These are phyloP conservation scores for Exophiala sp. DNA, from an alignment of 2,329 filamentous ascomycete genomes.

Conservation along the genomic window DNA sequence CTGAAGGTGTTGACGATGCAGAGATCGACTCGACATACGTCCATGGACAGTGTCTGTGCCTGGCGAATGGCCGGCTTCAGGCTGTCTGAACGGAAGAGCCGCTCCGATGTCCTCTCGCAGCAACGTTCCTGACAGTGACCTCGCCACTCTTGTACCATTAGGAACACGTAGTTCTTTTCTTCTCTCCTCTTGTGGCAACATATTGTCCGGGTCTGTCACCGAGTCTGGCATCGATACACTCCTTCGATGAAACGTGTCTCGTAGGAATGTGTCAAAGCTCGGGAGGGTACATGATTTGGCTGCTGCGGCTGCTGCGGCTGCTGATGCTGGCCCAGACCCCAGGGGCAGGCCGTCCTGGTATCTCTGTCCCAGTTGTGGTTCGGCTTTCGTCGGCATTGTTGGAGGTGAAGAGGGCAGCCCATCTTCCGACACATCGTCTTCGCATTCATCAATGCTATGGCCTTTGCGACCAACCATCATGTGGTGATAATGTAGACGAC, in stretches of 20 bases:
- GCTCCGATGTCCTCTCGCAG: conserved; percentile 1
- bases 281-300: conserved; percentile 9
- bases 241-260: conserved; percentile 17
- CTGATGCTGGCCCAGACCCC: background rate
- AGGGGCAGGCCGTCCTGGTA: background rate
- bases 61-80: background rate
- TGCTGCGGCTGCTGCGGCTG: background rate
- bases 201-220: background rate
- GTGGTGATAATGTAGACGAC: conserved; percentile 81
- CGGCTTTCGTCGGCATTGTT: background rate
- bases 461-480: conserved; percentile 54
- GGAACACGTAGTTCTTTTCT: conserved; percentile 3
- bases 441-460: conserved; percentile 14
- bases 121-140: conserved; percentile 17
- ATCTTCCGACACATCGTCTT: conserved; percentile 15
- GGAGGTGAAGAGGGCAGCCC: conserved; percentile 9
- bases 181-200: background rate
- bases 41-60: background rate
- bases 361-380: background rate
- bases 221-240: conserved; percentile 16
- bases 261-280: conserved; percentile 20
- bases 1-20: background rate
- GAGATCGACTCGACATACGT: background rate
- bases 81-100: background rate
- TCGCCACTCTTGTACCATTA: conserved; percentile 5